These are phyloP conservation scores for Atalantia buxifolia DNA, from an alignment of 345 rosid genomes.

Conservation along the genomic window DNA sequence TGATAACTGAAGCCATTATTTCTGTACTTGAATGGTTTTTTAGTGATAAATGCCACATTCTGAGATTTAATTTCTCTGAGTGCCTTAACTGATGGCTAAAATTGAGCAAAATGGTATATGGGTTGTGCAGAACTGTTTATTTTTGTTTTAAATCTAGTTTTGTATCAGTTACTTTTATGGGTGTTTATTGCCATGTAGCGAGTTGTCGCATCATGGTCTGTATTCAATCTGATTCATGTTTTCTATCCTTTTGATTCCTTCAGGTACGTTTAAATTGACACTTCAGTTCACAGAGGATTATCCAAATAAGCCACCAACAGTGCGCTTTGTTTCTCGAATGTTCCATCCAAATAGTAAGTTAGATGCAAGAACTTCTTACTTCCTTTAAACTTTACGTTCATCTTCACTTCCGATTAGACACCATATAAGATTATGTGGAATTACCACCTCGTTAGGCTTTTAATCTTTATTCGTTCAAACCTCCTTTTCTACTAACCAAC, in stretches of 20 bases:
- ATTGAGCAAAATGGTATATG: neutral
- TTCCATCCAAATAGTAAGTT: slow-evolving; percentile 83
- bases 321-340: slow-evolving; percentile 81
- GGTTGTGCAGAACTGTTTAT: neutral
- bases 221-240: neutral
- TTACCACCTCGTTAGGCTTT: neutral
- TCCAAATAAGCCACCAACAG: slow-evolving; percentile 80
- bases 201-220: neutral
- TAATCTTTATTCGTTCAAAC: neutral
- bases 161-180: neutral
- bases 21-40: neutral
- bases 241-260: slow-evolving; percentile 9
- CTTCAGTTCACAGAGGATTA: slow-evolving; percentile 77
- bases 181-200: neutral
- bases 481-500: neutral
- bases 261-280: slow-evolving; percentile 76
- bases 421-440: neutral
- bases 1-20: neutral
- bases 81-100: neutral
- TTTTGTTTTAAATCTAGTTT: neutral
- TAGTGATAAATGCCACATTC: neutral
- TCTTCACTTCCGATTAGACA: neutral
- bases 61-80: neutral
- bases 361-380: neutral
- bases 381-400: neutral